Base-by-base conservation (phyloP, 2,329 filamentous ascomycete genomes). In the Diaporthe aspalathi region DNA sequence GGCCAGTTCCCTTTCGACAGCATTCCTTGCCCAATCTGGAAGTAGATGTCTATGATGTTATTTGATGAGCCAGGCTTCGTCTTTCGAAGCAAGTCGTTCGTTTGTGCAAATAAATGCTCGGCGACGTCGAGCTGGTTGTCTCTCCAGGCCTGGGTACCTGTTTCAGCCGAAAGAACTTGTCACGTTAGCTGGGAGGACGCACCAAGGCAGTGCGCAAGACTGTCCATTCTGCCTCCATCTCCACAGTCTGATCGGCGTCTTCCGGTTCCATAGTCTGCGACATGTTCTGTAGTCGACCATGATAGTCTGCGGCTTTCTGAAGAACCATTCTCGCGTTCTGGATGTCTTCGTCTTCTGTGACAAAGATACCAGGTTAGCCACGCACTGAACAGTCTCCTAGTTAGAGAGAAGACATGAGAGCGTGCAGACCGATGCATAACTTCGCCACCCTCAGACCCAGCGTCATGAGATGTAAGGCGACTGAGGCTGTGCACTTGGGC, bases 91-190 rank as follows among this genome's bases (percentile, higher is more conserved):
- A 81, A 79, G n/a, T 73, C 81, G 75, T 83, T 81, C 1, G 89
- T 81, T 75, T 93, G 93, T 45, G 80, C 81, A 79, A 92, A 95
- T 85, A 96, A 90, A 79, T 94, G 90, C 68, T 97, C 93, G 35
- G 93, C 93, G 60, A 94, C 87, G 70, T 95, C 92, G 17, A 92
- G 84, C 50, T 91, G 88, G 50, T 89, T 85, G 77, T 94, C 91
- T 75, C 90, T 90, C 90, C 92, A 97, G 38, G 91, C 88, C 93
- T 95, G 63, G 43, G 7, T 5, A 20, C 7, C n/a, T 50, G 45
- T 29, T 65, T 65, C 27, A 65, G 45, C 24, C n/a, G n/a, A n/a
- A 20, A 22, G 0, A 1, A 38, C 16, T 22, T 12, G 16, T 63
- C 1, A 29, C 52, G 6, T 7, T 17, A 32, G 17, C 1, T 43